phyloP scores from a whole-genome alignment of 148 eudicot species.

The Oxyria digyna region DNA sequence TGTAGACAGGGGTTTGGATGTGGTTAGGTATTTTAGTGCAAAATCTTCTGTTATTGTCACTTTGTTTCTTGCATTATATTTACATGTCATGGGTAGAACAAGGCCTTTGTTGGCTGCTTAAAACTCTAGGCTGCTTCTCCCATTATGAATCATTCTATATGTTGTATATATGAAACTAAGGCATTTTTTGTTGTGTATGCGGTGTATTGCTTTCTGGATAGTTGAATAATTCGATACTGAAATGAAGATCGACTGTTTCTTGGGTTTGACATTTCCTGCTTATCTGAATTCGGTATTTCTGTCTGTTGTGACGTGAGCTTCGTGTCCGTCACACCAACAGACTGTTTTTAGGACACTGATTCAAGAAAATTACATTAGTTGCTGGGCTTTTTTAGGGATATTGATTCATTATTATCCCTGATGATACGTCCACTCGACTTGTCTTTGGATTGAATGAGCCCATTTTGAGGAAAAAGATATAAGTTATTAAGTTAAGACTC shows the following conservation, averaged over 20 bases:
- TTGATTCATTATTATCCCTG: not conserved
- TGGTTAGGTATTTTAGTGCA: slow-evolving; percentile 32
- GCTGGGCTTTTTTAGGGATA: too few species aligned
- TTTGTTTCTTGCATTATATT: slow-evolving; percentile 56
- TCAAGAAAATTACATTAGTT: too few species aligned
- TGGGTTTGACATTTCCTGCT: too few species aligned
- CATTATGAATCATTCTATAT: not conserved
- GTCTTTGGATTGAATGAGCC: too few species aligned
- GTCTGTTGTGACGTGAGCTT: too few species aligned
- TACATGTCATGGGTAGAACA: slow-evolving; percentile 51
- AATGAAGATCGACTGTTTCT: not conserved
- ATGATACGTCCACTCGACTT: too few species aligned
- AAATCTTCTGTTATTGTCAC: slow-evolving; percentile 48
- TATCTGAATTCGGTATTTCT: too few species aligned
- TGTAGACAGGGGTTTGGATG: slow-evolving; percentile 36
- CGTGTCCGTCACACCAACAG: too few species aligned
- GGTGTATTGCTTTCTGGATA: not conserved
- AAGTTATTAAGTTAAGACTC: too few species aligned
- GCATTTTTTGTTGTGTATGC: not conserved
- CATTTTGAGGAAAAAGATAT: too few species aligned
- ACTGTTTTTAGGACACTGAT: too few species aligned
- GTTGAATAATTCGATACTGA: not conserved
- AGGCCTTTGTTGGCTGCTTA: slow-evolving; percentile 52
- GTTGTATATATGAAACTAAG: not conserved
- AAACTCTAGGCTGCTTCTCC: too few species aligned